Evolutionary conservation across 2,329 filamentous ascomycete species (phyloP).

Genomic region (Colletotrichum simmondsii): DNA sequence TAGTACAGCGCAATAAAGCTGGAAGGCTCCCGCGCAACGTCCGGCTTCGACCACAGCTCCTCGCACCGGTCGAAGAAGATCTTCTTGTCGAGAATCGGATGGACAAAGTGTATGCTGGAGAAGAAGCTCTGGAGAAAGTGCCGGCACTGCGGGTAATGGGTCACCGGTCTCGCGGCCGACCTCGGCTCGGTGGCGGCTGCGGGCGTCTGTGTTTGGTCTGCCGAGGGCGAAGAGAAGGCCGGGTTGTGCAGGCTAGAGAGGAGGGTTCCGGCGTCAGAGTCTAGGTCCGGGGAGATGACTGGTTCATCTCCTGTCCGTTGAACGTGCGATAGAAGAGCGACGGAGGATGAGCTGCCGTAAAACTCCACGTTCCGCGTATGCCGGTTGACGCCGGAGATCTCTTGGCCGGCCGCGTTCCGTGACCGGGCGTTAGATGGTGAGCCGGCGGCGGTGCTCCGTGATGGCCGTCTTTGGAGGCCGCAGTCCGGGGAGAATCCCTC

Average conservation of each 20-base stretch:
- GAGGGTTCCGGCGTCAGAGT: constrained; percentile 47
- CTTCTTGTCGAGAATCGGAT: constrained; percentile 58
- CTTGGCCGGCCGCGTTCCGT: constrained; percentile 44
- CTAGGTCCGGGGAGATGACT: constrained; percentile 32
- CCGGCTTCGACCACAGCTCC: constrained; percentile 49
- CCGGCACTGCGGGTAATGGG: constrained; percentile 54
- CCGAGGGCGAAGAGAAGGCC: constrained; percentile 48
- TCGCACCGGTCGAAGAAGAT: constrained; percentile 55
- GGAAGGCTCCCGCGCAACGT: constrained; percentile 37
- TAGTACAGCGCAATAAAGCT: constrained; percentile 60
- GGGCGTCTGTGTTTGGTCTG: not conserved
- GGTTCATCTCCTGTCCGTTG: constrained; percentile 41
- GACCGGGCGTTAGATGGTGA: constrained; percentile 39
- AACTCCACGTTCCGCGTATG: constrained; percentile 59
- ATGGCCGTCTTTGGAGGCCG: constrained; percentile 8
- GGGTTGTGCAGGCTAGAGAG: constrained; percentile 58
- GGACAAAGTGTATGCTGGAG: constrained; percentile 58
- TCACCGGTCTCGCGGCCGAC: constrained; percentile 32
- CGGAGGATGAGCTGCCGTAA: constrained; percentile 59
- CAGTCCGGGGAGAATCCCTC: constrained; percentile 11
- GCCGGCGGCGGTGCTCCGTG: constrained; percentile 11
- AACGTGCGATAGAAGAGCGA: constrained; percentile 55
- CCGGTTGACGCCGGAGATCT: constrained; percentile 55
- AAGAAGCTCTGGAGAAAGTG: constrained; percentile 59
- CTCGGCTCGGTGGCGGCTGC: constrained; percentile 4